Percentiles rank a stretch among this genome's conserved stretches.
Evolutionary conservation across 805 yeast species (phyloP).

Genomic region (Blastobotrys muscicola): DNA sequence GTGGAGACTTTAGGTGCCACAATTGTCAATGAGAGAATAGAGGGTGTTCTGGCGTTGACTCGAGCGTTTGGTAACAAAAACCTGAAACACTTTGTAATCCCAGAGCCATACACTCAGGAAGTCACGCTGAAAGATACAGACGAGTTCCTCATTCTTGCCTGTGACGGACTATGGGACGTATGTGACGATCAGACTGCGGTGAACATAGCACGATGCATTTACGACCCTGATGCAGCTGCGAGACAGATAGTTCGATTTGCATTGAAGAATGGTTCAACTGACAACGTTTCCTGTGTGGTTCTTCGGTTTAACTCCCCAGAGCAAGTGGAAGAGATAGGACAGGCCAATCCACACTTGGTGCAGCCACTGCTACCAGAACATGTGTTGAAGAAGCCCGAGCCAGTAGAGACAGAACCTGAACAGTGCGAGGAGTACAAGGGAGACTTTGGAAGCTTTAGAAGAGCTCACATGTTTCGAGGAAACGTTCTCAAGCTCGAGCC

Average conservation of each 20-base stretch:
- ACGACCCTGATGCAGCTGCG: slow-evolving; percentile 59
- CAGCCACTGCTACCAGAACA: background rate
- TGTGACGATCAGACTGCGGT: slow-evolving; percentile 79
- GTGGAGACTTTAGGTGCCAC: slow-evolving; percentile 74
- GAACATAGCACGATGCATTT: slow-evolving; percentile 45
- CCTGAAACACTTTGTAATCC: slow-evolving; percentile 78
- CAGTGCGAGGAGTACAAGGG: too few species aligned
- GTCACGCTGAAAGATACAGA: slow-evolving; percentile 41
- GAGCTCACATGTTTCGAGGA: too few species aligned
- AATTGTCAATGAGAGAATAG: slow-evolving; percentile 79
- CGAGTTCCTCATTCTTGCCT: slow-evolving; percentile 78
- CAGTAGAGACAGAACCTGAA: too few species aligned
- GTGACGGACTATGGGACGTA: slow-evolving; percentile 98
- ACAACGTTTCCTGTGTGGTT: slow-evolving; percentile 89
- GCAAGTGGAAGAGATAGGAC: background rate
- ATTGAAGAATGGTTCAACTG: slow-evolving; percentile 67
- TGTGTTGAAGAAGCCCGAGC: background rate
- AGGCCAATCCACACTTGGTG: background rate
- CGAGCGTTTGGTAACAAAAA: slow-evolving; percentile 87
- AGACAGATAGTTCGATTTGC: slow-evolving; percentile 60
- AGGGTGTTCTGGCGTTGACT: slow-evolving; percentile 91
- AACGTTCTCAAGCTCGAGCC: too few species aligned
- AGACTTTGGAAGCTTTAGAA: too few species aligned
- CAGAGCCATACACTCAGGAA: slow-evolving; percentile 85
- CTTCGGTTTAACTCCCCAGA: slow-evolving; percentile 37